A percentile compares a stretch with the other conserved stretches of the same genome.
Evolutionary conservation across 257 asterid species (phyloP).

Genomic region (Forsythia suspensa): DNA sequence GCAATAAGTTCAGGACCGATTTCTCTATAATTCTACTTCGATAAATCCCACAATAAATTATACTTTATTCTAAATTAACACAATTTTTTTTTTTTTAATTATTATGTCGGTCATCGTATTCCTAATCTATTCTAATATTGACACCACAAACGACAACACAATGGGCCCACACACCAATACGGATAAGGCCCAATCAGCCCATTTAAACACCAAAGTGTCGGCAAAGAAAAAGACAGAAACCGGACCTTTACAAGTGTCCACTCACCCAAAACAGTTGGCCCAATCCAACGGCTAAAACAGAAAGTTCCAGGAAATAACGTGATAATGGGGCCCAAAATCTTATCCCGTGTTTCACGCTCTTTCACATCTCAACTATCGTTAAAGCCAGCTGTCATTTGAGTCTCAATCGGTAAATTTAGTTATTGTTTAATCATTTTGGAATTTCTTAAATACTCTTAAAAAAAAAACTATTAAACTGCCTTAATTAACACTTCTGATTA

Average conservation of each 20-base stretch:
- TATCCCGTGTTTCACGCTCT: not conserved
- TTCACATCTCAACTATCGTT: not conserved
- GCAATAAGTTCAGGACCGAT: not conserved
- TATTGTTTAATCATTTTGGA: not conserved
- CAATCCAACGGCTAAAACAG: not conserved
- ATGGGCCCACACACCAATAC: not conserved
- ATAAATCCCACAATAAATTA: no score
- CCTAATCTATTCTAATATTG: no score
- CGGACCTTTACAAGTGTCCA: not conserved
- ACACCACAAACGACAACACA: not conserved
- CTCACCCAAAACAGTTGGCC: conserved; percentile 1
- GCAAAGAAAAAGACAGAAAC: not conserved
- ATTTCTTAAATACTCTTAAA: not conserved
- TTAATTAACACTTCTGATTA: not conserved
- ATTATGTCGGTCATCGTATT: no score
- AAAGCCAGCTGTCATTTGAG: not conserved
- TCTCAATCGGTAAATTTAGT: not conserved
- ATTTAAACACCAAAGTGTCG: not conserved
- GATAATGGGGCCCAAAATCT: not conserved
- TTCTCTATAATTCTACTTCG: not conserved
- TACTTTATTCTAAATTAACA: no score
- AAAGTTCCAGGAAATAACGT: not conserved
- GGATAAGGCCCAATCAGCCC: not conserved
- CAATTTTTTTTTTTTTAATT: no score
- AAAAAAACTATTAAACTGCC: no score